Percentiles rank a stretch among this genome's conserved stretches.
These are phyloP conservation scores for Plasmodium chabaudi DNA, from an alignment of 169 alveolate species.

Conservation along the genomic window DNA sequence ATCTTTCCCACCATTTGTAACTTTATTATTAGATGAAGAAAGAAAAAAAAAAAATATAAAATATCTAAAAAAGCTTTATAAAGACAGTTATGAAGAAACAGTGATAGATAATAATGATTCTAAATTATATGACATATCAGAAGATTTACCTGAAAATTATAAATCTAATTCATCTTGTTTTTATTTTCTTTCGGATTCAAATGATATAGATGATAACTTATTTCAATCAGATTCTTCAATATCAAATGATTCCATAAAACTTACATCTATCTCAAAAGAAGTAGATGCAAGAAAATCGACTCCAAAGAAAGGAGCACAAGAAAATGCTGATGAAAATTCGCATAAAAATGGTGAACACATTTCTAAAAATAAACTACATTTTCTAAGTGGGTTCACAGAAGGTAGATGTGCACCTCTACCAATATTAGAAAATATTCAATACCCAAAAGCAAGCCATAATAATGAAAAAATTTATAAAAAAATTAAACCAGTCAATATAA, in stretches of 20 bases:
- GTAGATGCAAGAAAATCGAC: not conserved
- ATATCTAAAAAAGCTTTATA: constrained; percentile 30
- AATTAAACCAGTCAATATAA: not conserved
- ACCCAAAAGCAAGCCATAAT: not conserved
- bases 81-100: not conserved
- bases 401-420: constrained; percentile 72
- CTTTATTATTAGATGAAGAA: constrained; percentile 39
- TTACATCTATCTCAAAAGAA: not conserved
- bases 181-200: not conserved
- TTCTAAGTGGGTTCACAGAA: constrained; percentile 53
- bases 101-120: not conserved
- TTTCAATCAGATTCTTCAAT: not conserved
- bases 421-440: constrained; percentile 25
- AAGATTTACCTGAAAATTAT: no score
- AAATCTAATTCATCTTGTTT: not conserved
- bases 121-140: no score
- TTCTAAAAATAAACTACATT: constrained; percentile 32
- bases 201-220: no score
- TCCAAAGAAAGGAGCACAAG: not conserved
- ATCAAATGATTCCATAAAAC: not conserved
- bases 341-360: not conserved
- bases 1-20: constrained; percentile 49
- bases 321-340: not conserved
- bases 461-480: constrained; percentile 31
- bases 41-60: constrained; percentile 22